Percentiles rank a stretch among this genome's conserved stretches.
These are phyloP conservation scores for Aspergillus udagawae DNA, from an alignment of 2,329 filamentous ascomycete species.

Conservation along the genomic window DNA sequence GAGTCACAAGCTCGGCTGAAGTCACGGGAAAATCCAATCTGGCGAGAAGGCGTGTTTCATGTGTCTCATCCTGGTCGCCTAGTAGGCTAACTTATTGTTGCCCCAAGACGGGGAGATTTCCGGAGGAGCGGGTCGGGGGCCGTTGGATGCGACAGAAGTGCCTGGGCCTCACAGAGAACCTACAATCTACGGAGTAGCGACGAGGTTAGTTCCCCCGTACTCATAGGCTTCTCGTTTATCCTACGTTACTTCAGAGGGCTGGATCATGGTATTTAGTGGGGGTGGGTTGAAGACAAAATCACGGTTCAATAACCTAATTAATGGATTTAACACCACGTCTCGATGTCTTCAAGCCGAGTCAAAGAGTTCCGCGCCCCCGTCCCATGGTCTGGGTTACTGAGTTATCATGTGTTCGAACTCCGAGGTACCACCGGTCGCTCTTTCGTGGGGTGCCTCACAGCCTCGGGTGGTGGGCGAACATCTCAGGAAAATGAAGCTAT, in stretches of 20 bases:
- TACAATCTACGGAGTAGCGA: neutral
- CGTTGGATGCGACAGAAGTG: neutral
- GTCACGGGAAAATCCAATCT: neutral
- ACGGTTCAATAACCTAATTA: too few relatives aligned
- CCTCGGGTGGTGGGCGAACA: too few relatives aligned
- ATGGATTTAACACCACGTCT: too few relatives aligned
- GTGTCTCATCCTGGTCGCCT: neutral
- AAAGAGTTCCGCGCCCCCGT: too few relatives aligned
- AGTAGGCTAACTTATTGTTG: neutral
- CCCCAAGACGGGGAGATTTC: constrained; percentile 1
- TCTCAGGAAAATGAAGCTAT: too few relatives aligned
- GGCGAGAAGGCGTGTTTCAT: neutral
- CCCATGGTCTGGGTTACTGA: too few relatives aligned
- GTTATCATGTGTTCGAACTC: too few relatives aligned
- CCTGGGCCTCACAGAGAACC: neutral
- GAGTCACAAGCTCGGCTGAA: neutral
- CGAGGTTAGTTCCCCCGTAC: neutral
- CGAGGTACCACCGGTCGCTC: too few relatives aligned
- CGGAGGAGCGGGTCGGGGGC: neutral
- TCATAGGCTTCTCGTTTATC: too few relatives aligned
- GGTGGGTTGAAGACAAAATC: too few relatives aligned
- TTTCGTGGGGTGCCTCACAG: too few relatives aligned
- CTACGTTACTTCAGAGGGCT: neutral
- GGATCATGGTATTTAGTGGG: neutral
- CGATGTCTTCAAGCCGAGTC: too few relatives aligned